phyloP scores from a whole-genome alignment of 164 flowering plant genomes.

The grape (Vitis vinifera) region DNA sequence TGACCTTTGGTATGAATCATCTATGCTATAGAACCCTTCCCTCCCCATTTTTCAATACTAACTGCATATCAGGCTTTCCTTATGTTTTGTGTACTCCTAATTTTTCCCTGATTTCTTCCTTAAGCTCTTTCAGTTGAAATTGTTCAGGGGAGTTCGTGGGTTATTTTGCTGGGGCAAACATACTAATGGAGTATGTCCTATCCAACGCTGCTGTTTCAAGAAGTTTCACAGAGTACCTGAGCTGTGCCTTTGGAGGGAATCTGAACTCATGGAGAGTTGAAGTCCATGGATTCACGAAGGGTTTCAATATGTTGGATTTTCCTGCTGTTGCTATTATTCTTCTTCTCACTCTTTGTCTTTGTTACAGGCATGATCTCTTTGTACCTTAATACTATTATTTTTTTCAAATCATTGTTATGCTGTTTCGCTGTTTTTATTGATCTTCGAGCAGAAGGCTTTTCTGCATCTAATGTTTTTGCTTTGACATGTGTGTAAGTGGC shows the following conservation, averaged over 20 bases:
- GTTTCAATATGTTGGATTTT: slow-evolving; percentile 67
- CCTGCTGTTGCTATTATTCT: slow-evolving; percentile 71
- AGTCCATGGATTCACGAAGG: slow-evolving; percentile 49
- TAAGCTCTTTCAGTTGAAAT: slow-evolving; percentile 2
- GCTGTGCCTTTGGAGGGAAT: slow-evolving; percentile 45
- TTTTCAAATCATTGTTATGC: not conserved
- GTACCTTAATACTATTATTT: slow-evolving; percentile 1
- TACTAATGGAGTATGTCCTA: slow-evolving; percentile 83
- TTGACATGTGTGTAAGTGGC: slow-evolving; percentile 9
- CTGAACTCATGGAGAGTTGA: slow-evolving; percentile 64
- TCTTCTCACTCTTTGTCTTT: slow-evolving; percentile 66
- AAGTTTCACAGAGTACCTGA: slow-evolving; percentile 67
- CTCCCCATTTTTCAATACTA: not conserved
- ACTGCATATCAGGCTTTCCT: not conserved
- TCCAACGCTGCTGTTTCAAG: slow-evolving; percentile 85
- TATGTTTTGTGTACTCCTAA: not conserved
- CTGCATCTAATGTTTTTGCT: slow-evolving; percentile 1
- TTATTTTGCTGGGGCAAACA: slow-evolving; percentile 74
- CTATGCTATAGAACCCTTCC: no score
- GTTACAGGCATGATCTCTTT: slow-evolving; percentile 50
- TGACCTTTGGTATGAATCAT: slow-evolving; percentile 70
- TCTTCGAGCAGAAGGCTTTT: not conserved
- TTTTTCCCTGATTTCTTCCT: not conserved
- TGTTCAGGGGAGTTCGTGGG: slow-evolving; percentile 76
- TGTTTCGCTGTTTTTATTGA: not conserved